Evolutionary conservation across 257 asterid genomes (phyloP).

Genomic region (Parsonsia alboflavescens): DNA sequence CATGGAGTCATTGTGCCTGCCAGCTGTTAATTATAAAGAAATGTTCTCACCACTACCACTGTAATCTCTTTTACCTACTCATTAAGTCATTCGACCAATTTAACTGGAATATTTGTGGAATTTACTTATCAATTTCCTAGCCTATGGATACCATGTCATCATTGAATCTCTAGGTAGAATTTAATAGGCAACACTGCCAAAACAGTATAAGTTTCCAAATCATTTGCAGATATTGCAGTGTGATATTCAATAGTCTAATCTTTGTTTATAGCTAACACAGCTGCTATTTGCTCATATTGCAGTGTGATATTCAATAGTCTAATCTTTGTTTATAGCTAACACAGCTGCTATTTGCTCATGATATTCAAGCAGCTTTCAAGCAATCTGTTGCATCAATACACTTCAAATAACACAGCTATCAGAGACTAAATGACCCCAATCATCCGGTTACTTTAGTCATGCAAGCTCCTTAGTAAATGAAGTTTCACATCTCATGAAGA

Average conservation of each 20-base stretch:
- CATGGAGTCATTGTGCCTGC: background rate
- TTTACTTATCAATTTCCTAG: background rate
- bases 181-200: background rate
- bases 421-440: background rate
- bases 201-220: background rate
- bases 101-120: background rate
- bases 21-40: background rate
- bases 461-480: background rate
- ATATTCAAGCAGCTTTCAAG: background rate
- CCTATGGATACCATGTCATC: background rate
- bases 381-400: background rate
- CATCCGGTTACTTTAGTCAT: too few species aligned
- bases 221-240: background rate
- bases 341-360: background rate
- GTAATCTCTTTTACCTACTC: background rate
- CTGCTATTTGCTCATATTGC: background rate
- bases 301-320: background rate
- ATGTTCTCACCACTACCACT: background rate
- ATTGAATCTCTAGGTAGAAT: background rate
- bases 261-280: background rate
- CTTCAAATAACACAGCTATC: background rate
- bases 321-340: background rate
- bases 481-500: background rate
- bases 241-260: background rate
- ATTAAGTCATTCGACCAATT: background rate